phyloP scores from a whole-genome alignment of 2,329 filamentous ascomycete species.

The Gremmenia infestans region DNA sequence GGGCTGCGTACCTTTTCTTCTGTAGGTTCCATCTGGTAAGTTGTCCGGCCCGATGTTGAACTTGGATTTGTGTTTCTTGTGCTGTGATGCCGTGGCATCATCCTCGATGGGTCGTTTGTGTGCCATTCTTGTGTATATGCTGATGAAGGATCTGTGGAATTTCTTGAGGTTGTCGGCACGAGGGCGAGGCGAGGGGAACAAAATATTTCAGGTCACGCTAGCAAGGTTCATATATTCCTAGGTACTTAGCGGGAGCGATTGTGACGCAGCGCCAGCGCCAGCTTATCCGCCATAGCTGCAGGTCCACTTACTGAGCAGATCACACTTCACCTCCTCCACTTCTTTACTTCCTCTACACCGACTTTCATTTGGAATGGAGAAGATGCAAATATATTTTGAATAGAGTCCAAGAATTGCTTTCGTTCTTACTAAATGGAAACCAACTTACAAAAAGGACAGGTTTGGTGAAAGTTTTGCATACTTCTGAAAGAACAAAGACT shows the following conservation, averaged over 20 bases:
- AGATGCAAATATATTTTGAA: too few relatives aligned
- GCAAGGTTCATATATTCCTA: background rate
- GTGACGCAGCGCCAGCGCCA: too few relatives aligned
- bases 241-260: too few relatives aligned
- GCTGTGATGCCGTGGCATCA: constrained; percentile 33
- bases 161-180: background rate
- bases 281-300: too few relatives aligned
- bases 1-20: constrained; percentile 59
- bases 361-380: too few relatives aligned
- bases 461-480: background rate
- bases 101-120: constrained; percentile 52
- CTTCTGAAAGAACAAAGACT: constrained; percentile 6
- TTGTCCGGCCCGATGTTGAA: constrained; percentile 88
- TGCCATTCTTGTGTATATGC: constrained; percentile 44
- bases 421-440: background rate
- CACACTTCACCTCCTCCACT: too few relatives aligned
- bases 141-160: background rate
- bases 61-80: constrained; percentile 58
- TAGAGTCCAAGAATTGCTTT: background rate
- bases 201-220: background rate
- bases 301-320: too few relatives aligned
- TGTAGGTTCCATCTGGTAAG: constrained; percentile 83
- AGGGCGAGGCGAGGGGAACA: background rate
- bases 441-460: background rate
- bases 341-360: too few relatives aligned